phyloP scores from a whole-genome alignment of 139 green algal genomes.

The Tetradesmus obliquus region DNA sequence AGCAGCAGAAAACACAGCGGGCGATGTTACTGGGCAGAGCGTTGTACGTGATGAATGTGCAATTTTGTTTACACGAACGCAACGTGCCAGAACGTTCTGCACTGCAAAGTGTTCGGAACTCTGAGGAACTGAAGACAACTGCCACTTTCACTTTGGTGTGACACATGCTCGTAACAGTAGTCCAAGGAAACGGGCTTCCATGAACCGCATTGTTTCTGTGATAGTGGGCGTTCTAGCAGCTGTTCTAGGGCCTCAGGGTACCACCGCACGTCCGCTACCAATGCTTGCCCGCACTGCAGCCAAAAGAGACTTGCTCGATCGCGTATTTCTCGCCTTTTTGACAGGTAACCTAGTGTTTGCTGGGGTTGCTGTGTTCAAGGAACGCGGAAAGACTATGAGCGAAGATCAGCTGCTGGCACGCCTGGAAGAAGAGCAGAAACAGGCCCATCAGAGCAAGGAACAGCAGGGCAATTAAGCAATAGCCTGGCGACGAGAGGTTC shows the following conservation, averaged over 20 bases:
- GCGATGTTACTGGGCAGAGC: too few species aligned
- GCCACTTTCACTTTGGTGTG: background rate
- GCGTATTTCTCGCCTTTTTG: background rate
- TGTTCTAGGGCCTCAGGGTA: background rate
- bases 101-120: background rate
- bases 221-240: too few species aligned
- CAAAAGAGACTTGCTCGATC: slow-evolving; percentile 5
- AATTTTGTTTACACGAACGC: too few species aligned
- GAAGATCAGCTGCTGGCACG: slow-evolving; percentile 21
- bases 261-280: background rate
- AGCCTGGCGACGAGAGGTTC: background rate
- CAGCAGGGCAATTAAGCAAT: background rate
- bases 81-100: too few species aligned
- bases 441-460: slow-evolving; percentile 21
- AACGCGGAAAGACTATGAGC: background rate
- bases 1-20: too few species aligned
- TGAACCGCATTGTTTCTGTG: too few species aligned
- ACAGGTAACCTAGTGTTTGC: slow-evolving; percentile 16
- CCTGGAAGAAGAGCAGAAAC: slow-evolving; percentile 34
- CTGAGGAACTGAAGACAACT: background rate
- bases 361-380: slow-evolving; percentile 14
- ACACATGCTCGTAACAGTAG: background rate
- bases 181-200: background rate
- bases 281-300: slow-evolving; percentile 17
- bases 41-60: too few species aligned